Evolutionary conservation across 2,329 filamentous ascomycete genomes (phyloP), one percentile per base, ranked within the genome.

Genomic region (Trichoderma sp.): DNA sequence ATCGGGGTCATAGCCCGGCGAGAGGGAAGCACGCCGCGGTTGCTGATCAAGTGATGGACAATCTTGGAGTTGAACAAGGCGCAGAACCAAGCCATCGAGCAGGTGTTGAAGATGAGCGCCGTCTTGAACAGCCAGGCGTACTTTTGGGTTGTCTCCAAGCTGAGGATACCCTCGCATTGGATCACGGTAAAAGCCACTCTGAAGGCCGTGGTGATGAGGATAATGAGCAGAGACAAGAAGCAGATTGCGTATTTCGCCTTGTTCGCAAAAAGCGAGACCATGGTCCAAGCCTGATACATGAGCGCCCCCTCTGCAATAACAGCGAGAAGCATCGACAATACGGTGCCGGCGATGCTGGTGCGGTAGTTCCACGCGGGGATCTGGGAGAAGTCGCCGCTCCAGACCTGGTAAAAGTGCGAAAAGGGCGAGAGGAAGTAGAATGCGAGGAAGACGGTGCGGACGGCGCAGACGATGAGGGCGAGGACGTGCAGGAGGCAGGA

Each of bases 401-500:
- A 89, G 77, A 87, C 84, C 27, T 88, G 84, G 82, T 95, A 95
- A 74, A 92, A 88, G 71, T 91, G 86, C 78, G 88, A 85, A 79
- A 91, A 92, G 4, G 87, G 85, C 3, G 91, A 91, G 9, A 90
- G 89, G 80, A 91, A 92, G 82, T 89, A 93, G 74, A 90, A 80
- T 71, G 86, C 84, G 27, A 91, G 85, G 6, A 94, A 83, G 18
- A 88, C 82, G 80, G 87, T 88, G 75, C 93, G 91, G 63, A 91
- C 82, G 67, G 89, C 85, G 83, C 93, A 91, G 80, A 91, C 81
- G 66, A 89, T 68, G 24, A 97, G 87, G 16, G 90, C 89, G 29
- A 87, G 76, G 24, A 89, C 78, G 81, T 95, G 95, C 79, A 95
- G 85, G 77, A 92, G 80, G 81, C 93, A 93, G 24, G 94, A 88